Base-by-base conservation (phyloP, 2,329 filamentous ascomycete genomes). In the Septoria linicola region DNA sequence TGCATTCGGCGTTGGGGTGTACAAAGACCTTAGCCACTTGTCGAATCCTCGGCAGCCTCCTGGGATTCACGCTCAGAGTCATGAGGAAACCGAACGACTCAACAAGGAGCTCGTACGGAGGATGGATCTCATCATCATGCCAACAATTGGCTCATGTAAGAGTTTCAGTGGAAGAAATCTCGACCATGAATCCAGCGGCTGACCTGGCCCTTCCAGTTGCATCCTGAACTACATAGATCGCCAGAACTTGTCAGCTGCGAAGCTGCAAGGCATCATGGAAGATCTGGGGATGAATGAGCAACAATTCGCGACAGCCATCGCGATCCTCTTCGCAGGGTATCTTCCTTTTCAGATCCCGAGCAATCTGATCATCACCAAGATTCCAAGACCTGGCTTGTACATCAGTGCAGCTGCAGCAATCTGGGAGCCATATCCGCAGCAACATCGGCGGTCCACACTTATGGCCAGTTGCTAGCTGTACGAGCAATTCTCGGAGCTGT, bases 261-360 rank as follows among this genome's bases (percentile, higher is more conserved):
- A 61, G 32, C 41, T 63, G 6, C 51, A 51, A 8, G 53, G 47
- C 4, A 59, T 62, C 31, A 56, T 49, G 49, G 54, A 53, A n/a
- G 54, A 56, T 27, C 35, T 60, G 7, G 25, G 47, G 4, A 34
- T 57, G 31, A 50, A 41, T 11, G 34, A 41, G 16, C 42, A 43
- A 4, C 52, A 58, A 25, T 58, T 55, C 19, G 45, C 52, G n/a
- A 53, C 52, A 17, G 60, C 61, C n/a, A 62, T 69, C 37, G 70
- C 68, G 1, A 59, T 70, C 30, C 55, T 59, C 27, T 59, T 71
- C 20, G 69, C 67, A n/a, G 57, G 44, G 1, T 54, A 46, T 13
- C 16, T 46, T 3, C 44, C 37, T 11, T 32, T 35, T 4, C 51
- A 49, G 4, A 49, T 49, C 19, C 51, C 41, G 3, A 49, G 44